phyloP scores from a whole-genome alignment of 169 alveolate species.

The Babesia divergens region DNA sequence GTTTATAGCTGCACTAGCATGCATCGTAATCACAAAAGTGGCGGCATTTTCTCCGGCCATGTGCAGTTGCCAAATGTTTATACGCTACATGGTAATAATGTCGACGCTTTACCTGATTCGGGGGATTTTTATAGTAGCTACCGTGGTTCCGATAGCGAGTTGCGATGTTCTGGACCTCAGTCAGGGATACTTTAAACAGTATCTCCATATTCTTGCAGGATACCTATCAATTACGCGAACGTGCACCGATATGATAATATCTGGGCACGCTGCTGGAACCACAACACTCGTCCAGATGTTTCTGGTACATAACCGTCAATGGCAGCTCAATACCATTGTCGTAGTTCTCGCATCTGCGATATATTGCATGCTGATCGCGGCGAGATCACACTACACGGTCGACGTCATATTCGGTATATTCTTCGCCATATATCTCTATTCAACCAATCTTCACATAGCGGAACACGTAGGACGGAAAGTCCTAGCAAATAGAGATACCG shows the following conservation, averaged over 20 bases:
- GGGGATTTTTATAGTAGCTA: slow-evolving; percentile 65
- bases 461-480: not conserved
- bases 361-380: slow-evolving; percentile 33
- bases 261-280: slow-evolving; percentile 75
- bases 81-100: slow-evolving; percentile 47
- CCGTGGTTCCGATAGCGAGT: slow-evolving; percentile 69
- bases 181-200: slow-evolving; percentile 1
- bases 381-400: slow-evolving; percentile 72
- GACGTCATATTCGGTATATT: slow-evolving; percentile 74
- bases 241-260: slow-evolving; percentile 75
- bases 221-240: slow-evolving; percentile 56
- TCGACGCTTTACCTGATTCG: slow-evolving; percentile 58
- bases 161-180: slow-evolving; percentile 52
- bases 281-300: slow-evolving; percentile 29
- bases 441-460: slow-evolving; percentile 5
- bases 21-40: slow-evolving; percentile 32
- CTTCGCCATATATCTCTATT: slow-evolving; percentile 36
- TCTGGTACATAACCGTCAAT: slow-evolving; percentile 42
- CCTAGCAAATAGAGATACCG: not conserved
- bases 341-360: slow-evolving; percentile 11
- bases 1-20: slow-evolving; percentile 22
- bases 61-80: slow-evolving; percentile 42
- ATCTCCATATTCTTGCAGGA: slow-evolving; percentile 33
- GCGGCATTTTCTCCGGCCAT: slow-evolving; percentile 63
- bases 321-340: slow-evolving; percentile 29